A percentile compares a stretch with the other conserved stretches of the same genome.
Evolutionary conservation across 345 rosid genomes (phyloP).

Genomic region (Ceriops tagal): DNA sequence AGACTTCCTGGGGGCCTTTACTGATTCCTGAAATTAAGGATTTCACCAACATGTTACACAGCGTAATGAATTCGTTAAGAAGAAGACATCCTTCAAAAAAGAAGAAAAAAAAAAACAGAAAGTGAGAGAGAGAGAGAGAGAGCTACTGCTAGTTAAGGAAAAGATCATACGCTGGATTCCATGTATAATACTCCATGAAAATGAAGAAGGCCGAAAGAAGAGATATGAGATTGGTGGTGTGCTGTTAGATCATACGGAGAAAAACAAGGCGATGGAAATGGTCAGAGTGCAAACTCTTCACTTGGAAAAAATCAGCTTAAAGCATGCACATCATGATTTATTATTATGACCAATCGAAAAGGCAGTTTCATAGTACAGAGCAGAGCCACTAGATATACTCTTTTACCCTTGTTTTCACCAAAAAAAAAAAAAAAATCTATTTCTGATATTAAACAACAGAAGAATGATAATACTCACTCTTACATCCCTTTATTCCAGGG

Average conservation of each 20-base stretch:
- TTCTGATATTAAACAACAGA: too few relatives aligned
- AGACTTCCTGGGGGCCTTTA: slow-evolving; percentile 37
- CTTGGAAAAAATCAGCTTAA: neutral
- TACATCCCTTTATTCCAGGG: too few relatives aligned
- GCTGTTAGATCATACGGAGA: slow-evolving; percentile 14
- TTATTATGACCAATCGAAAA: too few relatives aligned
- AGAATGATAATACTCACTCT: too few relatives aligned
- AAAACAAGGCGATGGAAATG: slow-evolving; percentile 33
- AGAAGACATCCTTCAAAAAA: too few relatives aligned
- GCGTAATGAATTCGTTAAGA: too few relatives aligned
- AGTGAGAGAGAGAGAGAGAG: neutral
- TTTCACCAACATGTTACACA: neutral
- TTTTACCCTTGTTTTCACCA: too few relatives aligned
- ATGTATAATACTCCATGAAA: slow-evolving; percentile 30
- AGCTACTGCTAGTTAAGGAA: too few relatives aligned
- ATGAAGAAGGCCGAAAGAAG: neutral
- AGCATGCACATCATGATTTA: neutral
- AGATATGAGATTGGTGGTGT: neutral
- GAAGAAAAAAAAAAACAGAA: neutral
- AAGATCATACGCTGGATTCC: slow-evolving; percentile 23
- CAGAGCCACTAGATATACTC: too few relatives aligned
- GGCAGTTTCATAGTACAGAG: too few relatives aligned
- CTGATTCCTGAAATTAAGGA: slow-evolving; percentile 25
- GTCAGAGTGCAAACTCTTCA: slow-evolving; percentile 12
- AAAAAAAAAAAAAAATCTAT: too few relatives aligned